Percentiles rank a stretch among this genome's conserved stretches.
These are phyloP conservation scores for Sporisorium exsertum DNA, from an alignment of 1,284 basidiomycete species.

Conservation along the genomic window DNA sequence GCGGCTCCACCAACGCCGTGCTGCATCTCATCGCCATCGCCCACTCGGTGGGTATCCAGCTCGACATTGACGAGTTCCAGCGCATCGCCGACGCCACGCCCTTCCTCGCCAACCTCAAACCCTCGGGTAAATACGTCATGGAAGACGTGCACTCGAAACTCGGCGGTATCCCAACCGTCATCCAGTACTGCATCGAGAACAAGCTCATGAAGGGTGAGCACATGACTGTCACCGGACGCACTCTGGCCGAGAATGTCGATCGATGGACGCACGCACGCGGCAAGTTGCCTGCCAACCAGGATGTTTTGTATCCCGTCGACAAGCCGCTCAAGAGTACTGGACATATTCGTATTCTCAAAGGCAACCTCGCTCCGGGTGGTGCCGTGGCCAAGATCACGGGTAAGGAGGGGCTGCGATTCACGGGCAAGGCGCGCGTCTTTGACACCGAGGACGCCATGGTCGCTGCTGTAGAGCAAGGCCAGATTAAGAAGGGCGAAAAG, in stretches of 20 bases:
- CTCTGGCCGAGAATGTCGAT: slow-evolving; percentile 66
- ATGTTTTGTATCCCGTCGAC: slow-evolving; percentile 61
- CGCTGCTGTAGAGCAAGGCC: slow-evolving; percentile 61
- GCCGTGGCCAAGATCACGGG: slow-evolving; percentile 69
- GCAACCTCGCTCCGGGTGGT: slow-evolving; percentile 67
- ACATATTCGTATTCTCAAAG: slow-evolving; percentile 67
- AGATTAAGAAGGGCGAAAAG: slow-evolving; percentile 68
- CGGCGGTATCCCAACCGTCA: slow-evolving; percentile 71
- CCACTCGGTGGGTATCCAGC: slow-evolving; percentile 62
- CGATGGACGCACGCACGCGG: slow-evolving; percentile 76
- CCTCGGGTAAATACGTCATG: slow-evolving; percentile 69
- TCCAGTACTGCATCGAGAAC: slow-evolving; percentile 67
- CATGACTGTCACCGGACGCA: slow-evolving; percentile 66
- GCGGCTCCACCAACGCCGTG: slow-evolving; percentile 67
- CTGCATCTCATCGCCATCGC: slow-evolving; percentile 68
- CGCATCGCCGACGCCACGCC: slow-evolving; percentile 64
- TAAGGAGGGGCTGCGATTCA: slow-evolving; percentile 67
- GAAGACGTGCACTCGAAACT: slow-evolving; percentile 66
- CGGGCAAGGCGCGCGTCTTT: slow-evolving; percentile 67
- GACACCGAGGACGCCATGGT: slow-evolving; percentile 68
- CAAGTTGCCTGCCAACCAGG: slow-evolving; percentile 61
- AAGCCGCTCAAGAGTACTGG: slow-evolving; percentile 66
- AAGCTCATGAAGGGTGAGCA: slow-evolving; percentile 71
- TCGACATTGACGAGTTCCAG: slow-evolving; percentile 68
- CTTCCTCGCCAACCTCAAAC: slow-evolving; percentile 68